Evolutionary conservation across 352 stramenopile species (phyloP).

Genomic region (Detonula confervacea): DNA sequence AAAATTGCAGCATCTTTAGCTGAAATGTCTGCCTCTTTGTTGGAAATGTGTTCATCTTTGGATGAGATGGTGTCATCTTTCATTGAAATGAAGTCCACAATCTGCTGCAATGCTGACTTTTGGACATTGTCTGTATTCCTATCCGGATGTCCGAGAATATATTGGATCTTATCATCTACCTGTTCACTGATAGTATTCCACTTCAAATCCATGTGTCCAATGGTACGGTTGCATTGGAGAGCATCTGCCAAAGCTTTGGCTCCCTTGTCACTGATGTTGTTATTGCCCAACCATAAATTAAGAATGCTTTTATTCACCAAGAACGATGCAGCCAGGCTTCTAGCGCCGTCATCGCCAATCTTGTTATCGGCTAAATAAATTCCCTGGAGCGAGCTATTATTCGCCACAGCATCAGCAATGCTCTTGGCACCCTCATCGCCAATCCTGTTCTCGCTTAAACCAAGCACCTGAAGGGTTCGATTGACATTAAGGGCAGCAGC

Average conservation of each 20-base stretch:
- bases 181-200: too few species aligned
- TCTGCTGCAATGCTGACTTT: neutral
- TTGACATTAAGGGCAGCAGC: constrained; percentile 40
- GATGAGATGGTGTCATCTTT: too few species aligned
- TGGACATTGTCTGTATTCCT: neutral
- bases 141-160: too few species aligned
- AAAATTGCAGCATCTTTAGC: too few species aligned
- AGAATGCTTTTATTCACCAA: constrained; percentile 29
- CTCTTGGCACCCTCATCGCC: constrained; percentile 39
- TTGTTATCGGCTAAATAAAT: constrained; percentile 46
- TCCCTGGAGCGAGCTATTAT: constrained; percentile 39
- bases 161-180: too few species aligned
- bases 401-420: constrained; percentile 35
- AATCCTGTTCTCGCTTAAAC: constrained; percentile 43
- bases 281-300: neutral
- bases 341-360: constrained; percentile 43
- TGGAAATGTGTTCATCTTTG: too few species aligned
- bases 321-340: constrained; percentile 30
- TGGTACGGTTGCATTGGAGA: neutral
- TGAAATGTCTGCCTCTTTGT: too few species aligned
- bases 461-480: constrained; percentile 35
- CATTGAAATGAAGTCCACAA: neutral
- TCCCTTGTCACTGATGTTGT: constrained; percentile 6
- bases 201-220: neutral
- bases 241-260: neutral